A percentile compares a stretch with the other conserved stretches of the same genome.
phyloP scores from a whole-genome alignment of 805 yeast genomes.

The Lipomyces sp. region DNA sequence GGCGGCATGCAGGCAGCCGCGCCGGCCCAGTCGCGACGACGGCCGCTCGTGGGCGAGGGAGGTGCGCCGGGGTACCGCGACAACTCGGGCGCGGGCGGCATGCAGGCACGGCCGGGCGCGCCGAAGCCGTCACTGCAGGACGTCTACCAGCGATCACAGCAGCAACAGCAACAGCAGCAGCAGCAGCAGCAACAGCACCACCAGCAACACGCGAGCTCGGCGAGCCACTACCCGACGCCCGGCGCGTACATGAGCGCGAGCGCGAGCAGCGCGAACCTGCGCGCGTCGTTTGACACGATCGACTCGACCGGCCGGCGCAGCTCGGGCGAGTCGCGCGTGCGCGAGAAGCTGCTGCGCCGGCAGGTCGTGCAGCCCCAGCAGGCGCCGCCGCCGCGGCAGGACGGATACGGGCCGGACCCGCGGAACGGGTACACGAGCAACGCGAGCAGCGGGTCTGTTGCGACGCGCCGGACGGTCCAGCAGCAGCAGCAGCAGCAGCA shows the following conservation, averaged over 20 bases:
- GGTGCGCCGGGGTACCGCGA: background rate
- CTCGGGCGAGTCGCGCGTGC: constrained; percentile 23
- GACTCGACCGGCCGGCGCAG: constrained; percentile 24
- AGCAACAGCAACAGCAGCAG: constrained; percentile 1
- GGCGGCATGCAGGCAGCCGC: background rate
- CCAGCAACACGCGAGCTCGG: too few relatives aligned
- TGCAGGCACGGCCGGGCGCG: constrained; percentile 3
- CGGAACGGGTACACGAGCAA: too few relatives aligned
- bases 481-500: too few relatives aligned
- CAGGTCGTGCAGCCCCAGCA: background rate
- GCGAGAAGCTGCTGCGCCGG: constrained; percentile 20
- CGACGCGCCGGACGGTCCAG: too few relatives aligned
- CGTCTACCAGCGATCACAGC: constrained; percentile 21
- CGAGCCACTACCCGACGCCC: too few relatives aligned
- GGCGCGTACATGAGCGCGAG: too few relatives aligned
- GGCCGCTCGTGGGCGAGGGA: background rate
- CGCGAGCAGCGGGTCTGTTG: too few relatives aligned
- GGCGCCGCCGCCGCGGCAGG: background rate
- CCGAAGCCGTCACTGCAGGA: constrained; percentile 24
- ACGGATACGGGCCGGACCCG: too few relatives aligned
- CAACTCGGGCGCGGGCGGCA: background rate
- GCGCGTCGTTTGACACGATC: constrained; percentile 11
- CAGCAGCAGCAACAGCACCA: background rate
- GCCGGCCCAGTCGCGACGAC: too few relatives aligned
- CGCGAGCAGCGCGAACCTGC: background rate